Conservation (phyloP, 1,284 basidiomycete genomes). For the Trichosporon sp. region DNA sequence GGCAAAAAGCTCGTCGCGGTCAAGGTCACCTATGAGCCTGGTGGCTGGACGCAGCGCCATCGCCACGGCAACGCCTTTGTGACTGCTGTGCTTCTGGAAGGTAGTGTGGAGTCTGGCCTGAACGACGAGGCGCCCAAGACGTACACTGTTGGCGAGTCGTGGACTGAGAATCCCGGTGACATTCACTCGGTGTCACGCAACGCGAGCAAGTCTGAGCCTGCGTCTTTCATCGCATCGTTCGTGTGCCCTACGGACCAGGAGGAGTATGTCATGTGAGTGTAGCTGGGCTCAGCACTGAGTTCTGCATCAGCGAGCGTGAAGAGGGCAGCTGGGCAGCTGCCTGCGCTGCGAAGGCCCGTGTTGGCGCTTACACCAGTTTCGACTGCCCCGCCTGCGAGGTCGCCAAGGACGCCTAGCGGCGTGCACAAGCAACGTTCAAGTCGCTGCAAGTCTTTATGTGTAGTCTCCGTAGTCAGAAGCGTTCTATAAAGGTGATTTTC, state of each 20-base stretch:
- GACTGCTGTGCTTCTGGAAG: background rate
- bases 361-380: slow-evolving; percentile 1
- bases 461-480: background rate
- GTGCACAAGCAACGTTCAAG: too few relatives aligned
- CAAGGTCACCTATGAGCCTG: slow-evolving; percentile 9
- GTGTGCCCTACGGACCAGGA: slow-evolving; percentile 6
- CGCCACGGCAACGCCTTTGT: slow-evolving; percentile 12
- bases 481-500: too few relatives aligned
- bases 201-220: slow-evolving; percentile 8
- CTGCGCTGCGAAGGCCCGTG: too few relatives aligned
- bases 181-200: slow-evolving; percentile 5
- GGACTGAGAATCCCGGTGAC: slow-evolving; percentile 11
- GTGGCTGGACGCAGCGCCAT: slow-evolving; percentile 4
- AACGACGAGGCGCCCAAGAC: slow-evolving; percentile 9
- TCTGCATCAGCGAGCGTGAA: too few relatives aligned
- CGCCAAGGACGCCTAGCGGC: background rate
- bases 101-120: background rate
- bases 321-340: too few relatives aligned
- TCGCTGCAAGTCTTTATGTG: too few relatives aligned
- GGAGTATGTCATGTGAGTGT: slow-evolving; percentile 12
- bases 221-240: slow-evolving; percentile 5
- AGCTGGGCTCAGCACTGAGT: too few relatives aligned
- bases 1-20: slow-evolving; percentile 1
- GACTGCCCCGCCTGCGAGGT: slow-evolving; percentile 6
- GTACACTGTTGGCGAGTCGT: slow-evolving; percentile 1